A percentile compares a stretch with the other conserved stretches of the same genome.
phyloP scores from a whole-genome alignment of 2,329 filamentous ascomycete species.

The Xylariomycetidae sp. region DNA sequence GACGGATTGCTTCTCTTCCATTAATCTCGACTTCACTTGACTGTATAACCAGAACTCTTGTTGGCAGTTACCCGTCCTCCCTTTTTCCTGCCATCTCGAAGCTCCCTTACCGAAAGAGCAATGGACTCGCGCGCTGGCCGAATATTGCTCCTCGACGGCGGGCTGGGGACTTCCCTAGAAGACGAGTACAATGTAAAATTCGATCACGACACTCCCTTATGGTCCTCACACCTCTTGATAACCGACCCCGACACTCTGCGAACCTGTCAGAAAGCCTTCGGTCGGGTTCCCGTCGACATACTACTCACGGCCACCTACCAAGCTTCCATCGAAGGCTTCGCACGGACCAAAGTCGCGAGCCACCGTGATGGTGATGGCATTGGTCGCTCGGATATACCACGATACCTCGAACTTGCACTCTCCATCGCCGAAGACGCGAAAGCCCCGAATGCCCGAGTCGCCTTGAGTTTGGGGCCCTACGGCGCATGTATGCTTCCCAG shows the following conservation, averaged over 20 bases:
- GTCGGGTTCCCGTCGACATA: slow-evolving; percentile 53
- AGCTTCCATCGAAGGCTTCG: slow-evolving; percentile 52
- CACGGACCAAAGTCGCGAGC: slow-evolving; percentile 37
- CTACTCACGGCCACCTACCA: slow-evolving; percentile 67
- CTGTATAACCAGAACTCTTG: too few relatives aligned
- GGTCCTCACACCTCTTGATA: slow-evolving; percentile 64
- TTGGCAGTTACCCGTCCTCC: too few relatives aligned
- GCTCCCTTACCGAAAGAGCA: neutral
- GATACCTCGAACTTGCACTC: slow-evolving; percentile 40
- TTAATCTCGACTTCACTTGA: too few relatives aligned
- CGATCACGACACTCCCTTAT: slow-evolving; percentile 49
- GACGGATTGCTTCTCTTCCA: too few relatives aligned
- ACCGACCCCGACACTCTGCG: slow-evolving; percentile 45
- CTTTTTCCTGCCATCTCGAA: too few relatives aligned
- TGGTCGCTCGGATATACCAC: slow-evolving; percentile 30
- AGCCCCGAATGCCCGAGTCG: slow-evolving; percentile 34
- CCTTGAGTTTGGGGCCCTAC: slow-evolving; percentile 61
- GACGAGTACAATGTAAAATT: slow-evolving; percentile 52
- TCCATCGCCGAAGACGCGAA: slow-evolving; percentile 35
- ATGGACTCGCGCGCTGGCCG: slow-evolving; percentile 10
- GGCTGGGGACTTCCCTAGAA: slow-evolving; percentile 62
- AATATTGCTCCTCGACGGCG: slow-evolving; percentile 59
- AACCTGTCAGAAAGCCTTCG: slow-evolving; percentile 53
- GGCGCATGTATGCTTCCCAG: slow-evolving; percentile 63
- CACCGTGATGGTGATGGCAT: slow-evolving; percentile 43